Conservation (phyloP, 164 flowering plant genomes). For the Vitis labrusca region DNA sequence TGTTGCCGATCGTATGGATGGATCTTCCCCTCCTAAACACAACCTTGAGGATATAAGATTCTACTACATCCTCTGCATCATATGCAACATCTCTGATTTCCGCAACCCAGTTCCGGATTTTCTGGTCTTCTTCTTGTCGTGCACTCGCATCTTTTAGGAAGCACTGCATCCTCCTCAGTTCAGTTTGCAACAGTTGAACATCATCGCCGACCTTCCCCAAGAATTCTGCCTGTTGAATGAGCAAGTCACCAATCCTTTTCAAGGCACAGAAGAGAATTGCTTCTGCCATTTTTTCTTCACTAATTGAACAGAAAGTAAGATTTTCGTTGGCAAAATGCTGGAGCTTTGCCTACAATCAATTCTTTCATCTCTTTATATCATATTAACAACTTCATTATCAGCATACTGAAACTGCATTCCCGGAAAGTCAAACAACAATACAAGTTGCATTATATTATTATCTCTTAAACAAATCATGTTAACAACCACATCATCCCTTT, state of each 20-base stretch:
- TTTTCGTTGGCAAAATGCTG: too few relatives aligned
- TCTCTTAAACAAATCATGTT: too few relatives aligned
- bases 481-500: too few relatives aligned
- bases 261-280: not conserved
- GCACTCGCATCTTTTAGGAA: constrained; percentile 31
- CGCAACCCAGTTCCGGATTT: constrained; percentile 22
- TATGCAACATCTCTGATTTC: constrained; percentile 32
- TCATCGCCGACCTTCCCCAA: not conserved
- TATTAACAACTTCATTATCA: too few relatives aligned
- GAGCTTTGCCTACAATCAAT: too few relatives aligned
- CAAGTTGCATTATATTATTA: too few relatives aligned
- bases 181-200: constrained; percentile 10
- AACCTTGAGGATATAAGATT: constrained; percentile 13
- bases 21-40: not conserved
- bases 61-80: constrained; percentile 34
- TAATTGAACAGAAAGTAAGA: too few relatives aligned
- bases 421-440: too few relatives aligned
- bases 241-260: constrained; percentile 7
- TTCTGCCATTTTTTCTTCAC: constrained; percentile 13
- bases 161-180: constrained; percentile 18
- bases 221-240: constrained; percentile 11
- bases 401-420: too few relatives aligned
- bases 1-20: not conserved
- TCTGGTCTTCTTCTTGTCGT: constrained; percentile 11
- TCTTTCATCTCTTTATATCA: too few relatives aligned